Evolutionary conservation across 768 basidiomycete species (phyloP), one percentile per base, ranked within the genome.

Genomic region (Leucosporidium scottii): DNA sequence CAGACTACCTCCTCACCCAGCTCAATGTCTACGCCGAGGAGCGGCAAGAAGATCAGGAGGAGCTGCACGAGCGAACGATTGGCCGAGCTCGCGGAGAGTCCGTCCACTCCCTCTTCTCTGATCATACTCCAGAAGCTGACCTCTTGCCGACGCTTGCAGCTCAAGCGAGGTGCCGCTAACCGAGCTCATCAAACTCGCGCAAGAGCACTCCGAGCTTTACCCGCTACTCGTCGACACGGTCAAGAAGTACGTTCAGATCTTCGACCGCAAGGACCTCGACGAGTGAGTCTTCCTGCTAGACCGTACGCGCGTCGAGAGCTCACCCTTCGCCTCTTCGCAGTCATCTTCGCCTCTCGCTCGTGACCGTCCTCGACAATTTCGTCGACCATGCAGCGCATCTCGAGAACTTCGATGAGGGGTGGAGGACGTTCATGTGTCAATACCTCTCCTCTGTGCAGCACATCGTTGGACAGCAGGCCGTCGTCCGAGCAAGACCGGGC

Each of bases 1-100:
- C 90, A 10, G 90, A 88, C n/a, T 76, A 73, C 5, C 78, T 94
- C n/a, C 75, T 88, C n/a, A 87, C 82, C 0, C 92, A 93, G 73
- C 79, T 93, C 9, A 84, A 87, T 69, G 82, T 90, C 31, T 94
- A 92, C 73, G 83, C 84, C 0, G 91, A 94, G 69, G 91, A 93
- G 77, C 89, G 90, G 73, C 89, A 87, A 55, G 91, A 93, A 74
- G 92, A 96, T 75, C 88, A 90, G 76, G 86, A 89, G 75, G 89
- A 93, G 59, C 82, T 90, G 78, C 85, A 85, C 49, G 86, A 92
- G 70, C 83, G 85, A 47, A 81, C 84, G 48, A 39, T 71, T 13
- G 69, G 69, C 7, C 69, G 59, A 12, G 17, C 63, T 21, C 53
- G 64, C 27, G 36, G 48, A 50, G 59, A 64, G 64, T 65, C 9